These are phyloP conservation scores for Alternaria viburni DNA, from an alignment of 2,329 filamentous ascomycete genomes.

Conservation along the genomic window DNA sequence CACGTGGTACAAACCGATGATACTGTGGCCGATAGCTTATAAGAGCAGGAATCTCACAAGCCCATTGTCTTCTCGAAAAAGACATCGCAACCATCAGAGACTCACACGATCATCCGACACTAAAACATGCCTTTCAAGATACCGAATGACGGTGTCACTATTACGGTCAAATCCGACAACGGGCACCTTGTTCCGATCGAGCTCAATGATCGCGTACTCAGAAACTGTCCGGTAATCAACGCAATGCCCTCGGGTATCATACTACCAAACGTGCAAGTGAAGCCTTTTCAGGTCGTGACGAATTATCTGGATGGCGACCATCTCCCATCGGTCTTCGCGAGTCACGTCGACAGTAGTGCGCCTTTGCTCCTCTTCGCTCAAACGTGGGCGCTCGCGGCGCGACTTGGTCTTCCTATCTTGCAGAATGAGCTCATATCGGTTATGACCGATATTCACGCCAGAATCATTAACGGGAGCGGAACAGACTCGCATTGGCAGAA, in stretches of 20 bases:
- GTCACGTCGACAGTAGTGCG: neutral
- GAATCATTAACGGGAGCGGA: neutral
- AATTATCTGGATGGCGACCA: conserved; percentile 2
- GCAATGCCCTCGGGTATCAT: neutral
- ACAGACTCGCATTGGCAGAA: neutral
- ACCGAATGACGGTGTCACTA: neutral
- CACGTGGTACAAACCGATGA: neutral
- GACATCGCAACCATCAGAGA: neutral
- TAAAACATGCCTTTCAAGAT: neutral
- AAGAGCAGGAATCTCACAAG: neutral
- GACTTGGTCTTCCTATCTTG: conserved; percentile 1
- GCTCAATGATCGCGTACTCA: neutral
- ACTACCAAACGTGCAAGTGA: neutral
- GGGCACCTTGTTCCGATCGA: neutral
- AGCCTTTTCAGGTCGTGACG: conserved; percentile 1
- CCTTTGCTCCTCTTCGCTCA: conserved; percentile 9
- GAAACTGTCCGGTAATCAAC: neutral
- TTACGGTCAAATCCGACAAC: neutral
- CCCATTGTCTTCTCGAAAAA: neutral
- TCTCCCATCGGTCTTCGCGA: neutral
- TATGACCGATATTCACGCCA: conserved; percentile 2
- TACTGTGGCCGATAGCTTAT: neutral
- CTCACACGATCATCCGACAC: neutral
- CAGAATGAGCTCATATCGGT: conserved; percentile 7
- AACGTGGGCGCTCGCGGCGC: conserved; percentile 14